phyloP scores from a whole-genome alignment of 176 grass and related monocot genomes.

The Bonia amplexicaulis region DNA sequence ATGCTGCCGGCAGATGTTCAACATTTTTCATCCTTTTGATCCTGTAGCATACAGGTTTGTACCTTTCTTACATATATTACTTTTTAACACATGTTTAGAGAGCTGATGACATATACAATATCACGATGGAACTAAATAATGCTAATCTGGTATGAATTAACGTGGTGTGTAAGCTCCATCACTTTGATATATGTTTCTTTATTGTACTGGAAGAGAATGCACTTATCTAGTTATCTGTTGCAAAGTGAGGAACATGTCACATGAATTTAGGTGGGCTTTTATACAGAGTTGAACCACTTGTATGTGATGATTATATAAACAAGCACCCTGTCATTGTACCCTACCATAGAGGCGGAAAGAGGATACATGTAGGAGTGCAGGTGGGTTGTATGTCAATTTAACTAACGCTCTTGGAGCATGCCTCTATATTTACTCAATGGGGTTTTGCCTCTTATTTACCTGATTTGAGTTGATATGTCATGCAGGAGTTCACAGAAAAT shows the following conservation, averaged over 20 bases:
- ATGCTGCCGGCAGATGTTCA: conserved; percentile 89
- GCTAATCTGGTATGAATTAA: conserved; percentile 3
- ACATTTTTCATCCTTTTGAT: conserved; percentile 97
- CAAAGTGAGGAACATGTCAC: conserved; percentile 45
- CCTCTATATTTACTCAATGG: conserved; percentile 8
- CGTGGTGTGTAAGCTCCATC: background rate
- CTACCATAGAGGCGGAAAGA: conserved; percentile 94
- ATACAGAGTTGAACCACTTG: conserved; percentile 96
- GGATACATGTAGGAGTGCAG: conserved; percentile 91
- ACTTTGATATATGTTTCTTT: conserved; percentile 12
- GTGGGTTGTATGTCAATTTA: conserved; percentile 43
- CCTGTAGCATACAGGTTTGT: conserved; percentile 92
- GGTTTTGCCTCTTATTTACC: conserved; percentile 22
- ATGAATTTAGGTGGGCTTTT: conserved; percentile 62
- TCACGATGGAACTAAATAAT: background rate
- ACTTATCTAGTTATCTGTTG: conserved; percentile 41
- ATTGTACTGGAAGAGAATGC: conserved; percentile 31
- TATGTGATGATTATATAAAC: conserved; percentile 85
- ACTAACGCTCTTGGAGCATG: background rate
- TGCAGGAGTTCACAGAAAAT: conserved; percentile 83
- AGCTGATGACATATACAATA: conserved; percentile 13
- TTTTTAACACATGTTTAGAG: conserved; percentile 4
- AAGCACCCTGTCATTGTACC: conserved; percentile 81
- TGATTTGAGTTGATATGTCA: conserved; percentile 32
- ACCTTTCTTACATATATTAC: background rate